phyloP scores from a whole-genome alignment of 2,329 filamentous ascomycete species.

The Arthrobotrys entomopaga region DNA sequence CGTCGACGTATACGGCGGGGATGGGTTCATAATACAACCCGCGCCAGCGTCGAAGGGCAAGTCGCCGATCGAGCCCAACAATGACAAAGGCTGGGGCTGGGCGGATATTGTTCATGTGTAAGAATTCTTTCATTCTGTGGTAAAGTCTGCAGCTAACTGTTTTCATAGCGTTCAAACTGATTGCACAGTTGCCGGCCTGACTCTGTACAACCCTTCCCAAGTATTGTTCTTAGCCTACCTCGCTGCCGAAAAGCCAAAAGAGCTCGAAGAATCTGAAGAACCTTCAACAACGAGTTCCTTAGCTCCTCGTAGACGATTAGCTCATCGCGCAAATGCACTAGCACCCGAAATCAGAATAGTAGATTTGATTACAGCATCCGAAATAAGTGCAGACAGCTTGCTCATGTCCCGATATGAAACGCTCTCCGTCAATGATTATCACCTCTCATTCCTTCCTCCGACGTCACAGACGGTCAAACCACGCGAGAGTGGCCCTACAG shows the following conservation, averaged over 20 bases:
- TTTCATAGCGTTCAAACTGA: conserved; percentile 82
- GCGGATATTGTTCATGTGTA: conserved; percentile 94
- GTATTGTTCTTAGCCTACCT: conserved; percentile 92
- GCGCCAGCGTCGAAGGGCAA: conserved; percentile 44
- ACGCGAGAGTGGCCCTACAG: conserved; percentile 68
- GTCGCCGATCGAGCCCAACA: conserved; percentile 66
- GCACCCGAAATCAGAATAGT: conserved; percentile 91
- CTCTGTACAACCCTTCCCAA: conserved; percentile 91
- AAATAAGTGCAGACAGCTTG: conserved; percentile 87
- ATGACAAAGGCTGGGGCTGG: conserved; percentile 77
- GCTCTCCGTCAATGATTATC: conserved; percentile 88
- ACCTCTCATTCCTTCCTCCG: conserved; percentile 83
- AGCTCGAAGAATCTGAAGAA: conserved; percentile 63
- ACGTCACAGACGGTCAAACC: conserved; percentile 64
- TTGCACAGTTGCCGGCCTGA: conserved; percentile 96
- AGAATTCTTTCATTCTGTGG: conserved; percentile 61
- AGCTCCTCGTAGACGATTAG: conserved; percentile 58
- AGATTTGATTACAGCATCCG: conserved; percentile 81
- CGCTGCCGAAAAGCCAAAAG: conserved; percentile 66
- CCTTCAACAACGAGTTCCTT: conserved; percentile 29
- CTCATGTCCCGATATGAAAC: conserved; percentile 87
- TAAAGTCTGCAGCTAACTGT: neutral
- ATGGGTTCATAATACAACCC: conserved; percentile 65
- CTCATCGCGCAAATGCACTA: conserved; percentile 77
- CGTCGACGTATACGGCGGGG: conserved; percentile 84